phyloP scores from a whole-genome alignment of 192 early-diverging fungal species.

The Geranomyces variabilis region DNA sequence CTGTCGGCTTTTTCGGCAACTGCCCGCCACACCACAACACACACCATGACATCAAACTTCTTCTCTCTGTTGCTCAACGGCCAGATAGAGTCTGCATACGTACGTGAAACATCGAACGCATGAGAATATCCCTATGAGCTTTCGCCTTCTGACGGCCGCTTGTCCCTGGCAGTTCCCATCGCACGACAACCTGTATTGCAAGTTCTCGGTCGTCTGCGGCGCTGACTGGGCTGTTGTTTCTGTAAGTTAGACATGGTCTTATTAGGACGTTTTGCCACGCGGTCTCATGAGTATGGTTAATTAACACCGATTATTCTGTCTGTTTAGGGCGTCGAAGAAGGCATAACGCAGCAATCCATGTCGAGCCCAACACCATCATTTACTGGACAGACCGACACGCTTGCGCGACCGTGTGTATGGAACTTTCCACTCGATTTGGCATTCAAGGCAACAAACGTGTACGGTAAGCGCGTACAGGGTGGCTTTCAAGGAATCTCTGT shows the following conservation, averaged over 20 bases:
- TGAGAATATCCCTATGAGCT: no score
- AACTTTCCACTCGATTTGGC: conserved; percentile 63
- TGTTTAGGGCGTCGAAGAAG: conserved; percentile 60
- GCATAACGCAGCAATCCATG: conserved; percentile 56
- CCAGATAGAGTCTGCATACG: conserved; percentile 62
- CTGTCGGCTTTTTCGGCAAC: no score
- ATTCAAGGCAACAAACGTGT: conserved; percentile 65
- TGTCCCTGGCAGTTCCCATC: conserved; percentile 47
- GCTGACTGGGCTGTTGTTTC: conserved; percentile 57
- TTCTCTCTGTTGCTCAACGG: conserved; percentile 56
- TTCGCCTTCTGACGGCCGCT: not conserved
- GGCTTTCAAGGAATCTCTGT: no score
- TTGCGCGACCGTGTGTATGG: conserved; percentile 57
- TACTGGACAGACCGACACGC: conserved; percentile 16
- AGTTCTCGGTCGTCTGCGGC: conserved; percentile 61
- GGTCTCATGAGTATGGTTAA: no score
- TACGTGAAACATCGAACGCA: conserved; percentile 29
- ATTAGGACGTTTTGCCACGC: no score
- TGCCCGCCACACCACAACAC: not conserved
- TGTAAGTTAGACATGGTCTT: conserved; percentile 24
- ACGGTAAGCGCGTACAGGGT: conserved; percentile 38
- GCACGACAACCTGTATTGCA: conserved; percentile 64
- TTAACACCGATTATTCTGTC: no score
- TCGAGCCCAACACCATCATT: conserved; percentile 25
- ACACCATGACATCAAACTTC: conserved; percentile 32